These are phyloP conservation scores for Rosa hybrid DNA, from an alignment of 331 rosid genomes.

Conservation along the genomic window DNA sequence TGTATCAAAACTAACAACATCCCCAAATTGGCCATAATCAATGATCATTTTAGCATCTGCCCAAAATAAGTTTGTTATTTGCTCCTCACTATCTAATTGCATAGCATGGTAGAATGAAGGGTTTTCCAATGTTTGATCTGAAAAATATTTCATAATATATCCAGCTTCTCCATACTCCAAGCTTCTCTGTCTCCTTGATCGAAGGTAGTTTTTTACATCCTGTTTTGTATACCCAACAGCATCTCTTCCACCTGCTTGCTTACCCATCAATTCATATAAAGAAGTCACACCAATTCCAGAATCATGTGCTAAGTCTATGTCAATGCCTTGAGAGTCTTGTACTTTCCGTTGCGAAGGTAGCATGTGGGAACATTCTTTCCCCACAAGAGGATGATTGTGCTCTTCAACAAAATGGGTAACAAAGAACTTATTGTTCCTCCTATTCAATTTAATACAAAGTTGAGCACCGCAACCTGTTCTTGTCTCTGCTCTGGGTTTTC, in stretches of 20 bases:
- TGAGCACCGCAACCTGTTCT: not conserved
- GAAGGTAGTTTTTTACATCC: not conserved
- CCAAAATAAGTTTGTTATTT: not conserved
- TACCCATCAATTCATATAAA: not conserved
- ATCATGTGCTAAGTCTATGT: not conserved
- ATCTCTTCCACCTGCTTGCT: not conserved
- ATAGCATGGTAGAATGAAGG: not conserved
- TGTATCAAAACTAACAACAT: not conserved
- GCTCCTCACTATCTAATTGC: not conserved
- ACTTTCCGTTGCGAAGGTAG: not conserved
- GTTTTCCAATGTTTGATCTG: not conserved
- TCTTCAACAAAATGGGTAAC: not conserved
- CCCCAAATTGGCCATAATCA: not conserved
- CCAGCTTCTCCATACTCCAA: not conserved
- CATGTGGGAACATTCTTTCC: not conserved
- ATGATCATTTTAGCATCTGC: not conserved
- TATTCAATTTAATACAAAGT: not conserved
- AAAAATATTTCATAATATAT: too few species aligned
- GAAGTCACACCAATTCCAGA: not conserved
- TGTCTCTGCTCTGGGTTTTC: not conserved
- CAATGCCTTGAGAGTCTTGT: not conserved
- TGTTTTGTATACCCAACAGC: not conserved
- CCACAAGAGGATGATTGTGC: not conserved
- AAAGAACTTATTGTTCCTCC: not conserved
- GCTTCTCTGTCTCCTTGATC: not conserved